These are phyloP conservation scores for Microbotryum intermedium DNA, from an alignment of 1,284 basidiomycete species.

Conservation along the genomic window DNA sequence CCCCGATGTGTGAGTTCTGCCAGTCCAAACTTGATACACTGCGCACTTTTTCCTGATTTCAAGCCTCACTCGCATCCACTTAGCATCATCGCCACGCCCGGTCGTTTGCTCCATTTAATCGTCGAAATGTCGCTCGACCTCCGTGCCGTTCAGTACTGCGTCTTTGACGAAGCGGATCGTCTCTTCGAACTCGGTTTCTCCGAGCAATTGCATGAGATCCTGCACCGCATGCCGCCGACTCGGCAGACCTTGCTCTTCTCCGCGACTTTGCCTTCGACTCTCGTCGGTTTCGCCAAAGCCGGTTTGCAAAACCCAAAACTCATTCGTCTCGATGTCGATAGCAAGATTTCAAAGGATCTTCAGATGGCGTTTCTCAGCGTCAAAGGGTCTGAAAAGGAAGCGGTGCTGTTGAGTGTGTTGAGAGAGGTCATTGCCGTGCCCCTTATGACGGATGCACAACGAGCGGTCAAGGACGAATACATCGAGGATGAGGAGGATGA, in stretches of 20 bases:
- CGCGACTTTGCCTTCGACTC: conserved; percentile 87
- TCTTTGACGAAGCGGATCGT: conserved; percentile 95
- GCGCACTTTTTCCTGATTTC: conserved; percentile 8
- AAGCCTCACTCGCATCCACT: background rate
- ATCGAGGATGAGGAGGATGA: conserved; percentile 33
- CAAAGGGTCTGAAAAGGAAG: conserved; percentile 90
- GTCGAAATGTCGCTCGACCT: conserved; percentile 97
- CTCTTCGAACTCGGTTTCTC: conserved; percentile 95
- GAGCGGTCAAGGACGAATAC: conserved; percentile 38
- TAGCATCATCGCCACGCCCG: conserved; percentile 94
- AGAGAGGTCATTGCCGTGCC: conserved; percentile 65
- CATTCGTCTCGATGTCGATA: conserved; percentile 87
- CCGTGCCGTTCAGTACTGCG: conserved; percentile 76
- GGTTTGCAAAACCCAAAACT: conserved; percentile 90
- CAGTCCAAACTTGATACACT: background rate
- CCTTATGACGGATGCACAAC: conserved; percentile 23
- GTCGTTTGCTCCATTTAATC: conserved; percentile 85
- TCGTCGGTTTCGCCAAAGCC: conserved; percentile 96
- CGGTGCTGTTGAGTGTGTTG: conserved; percentile 72
- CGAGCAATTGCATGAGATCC: conserved; percentile 80
- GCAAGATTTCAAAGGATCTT: conserved; percentile 88
- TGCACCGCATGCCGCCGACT: conserved; percentile 71
- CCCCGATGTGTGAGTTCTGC: conserved; percentile 78
- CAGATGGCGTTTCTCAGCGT: conserved; percentile 90
- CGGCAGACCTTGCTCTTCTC: conserved; percentile 93